Evolutionary conservation across 2,329 filamentous ascomycete species (phyloP).

Genomic region (Lasiodiplodia hormozganensis): DNA sequence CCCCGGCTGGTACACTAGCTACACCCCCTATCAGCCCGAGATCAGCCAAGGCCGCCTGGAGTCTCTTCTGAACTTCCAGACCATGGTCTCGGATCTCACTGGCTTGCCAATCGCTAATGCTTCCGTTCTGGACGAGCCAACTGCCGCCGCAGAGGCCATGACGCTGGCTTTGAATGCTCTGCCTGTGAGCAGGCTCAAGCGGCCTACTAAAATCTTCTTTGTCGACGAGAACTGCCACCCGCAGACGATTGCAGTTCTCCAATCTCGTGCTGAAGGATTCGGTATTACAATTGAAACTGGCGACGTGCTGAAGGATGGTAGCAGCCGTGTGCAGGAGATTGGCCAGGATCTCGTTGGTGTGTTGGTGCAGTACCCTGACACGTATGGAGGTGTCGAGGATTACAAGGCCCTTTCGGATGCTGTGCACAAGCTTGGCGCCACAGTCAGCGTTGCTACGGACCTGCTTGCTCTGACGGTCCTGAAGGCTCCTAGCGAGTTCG

Average conservation of each 20-base stretch:
- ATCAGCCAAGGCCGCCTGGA: slow-evolving; percentile 95
- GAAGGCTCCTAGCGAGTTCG: slow-evolving; percentile 90
- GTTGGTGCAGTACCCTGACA: slow-evolving; percentile 94
- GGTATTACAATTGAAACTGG: slow-evolving; percentile 78
- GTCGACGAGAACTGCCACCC: slow-evolving; percentile 84
- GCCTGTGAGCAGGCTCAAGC: slow-evolving; percentile 73
- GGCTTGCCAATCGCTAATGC: slow-evolving; percentile 88
- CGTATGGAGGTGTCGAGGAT: slow-evolving; percentile 78
- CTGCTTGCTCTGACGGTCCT: slow-evolving; percentile 85
- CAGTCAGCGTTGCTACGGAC: slow-evolving; percentile 89
- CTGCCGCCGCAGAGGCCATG: slow-evolving; percentile 94
- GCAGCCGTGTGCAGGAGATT: slow-evolving; percentile 72
- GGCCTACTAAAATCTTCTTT: slow-evolving; percentile 78
- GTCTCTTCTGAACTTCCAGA: slow-evolving; percentile 95
- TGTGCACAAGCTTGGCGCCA: slow-evolving; percentile 78
- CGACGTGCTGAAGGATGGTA: slow-evolving; percentile 72
- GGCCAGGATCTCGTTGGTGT: slow-evolving; percentile 87
- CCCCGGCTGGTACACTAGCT: slow-evolving; percentile 97
- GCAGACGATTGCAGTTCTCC: slow-evolving; percentile 83
- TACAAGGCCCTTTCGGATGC: slow-evolving; percentile 76
- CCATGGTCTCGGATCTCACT: slow-evolving; percentile 86
- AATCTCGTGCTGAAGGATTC: slow-evolving; percentile 88
- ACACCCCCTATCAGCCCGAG: slow-evolving; percentile 96
- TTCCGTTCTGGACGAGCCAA: slow-evolving; percentile 88
- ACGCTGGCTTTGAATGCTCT: slow-evolving; percentile 85